A percentile compares a stretch with the other conserved stretches of the same genome.
Evolutionary conservation across 352 stramenopile species (phyloP).

Genomic region (Globisporangium nunn): DNA sequence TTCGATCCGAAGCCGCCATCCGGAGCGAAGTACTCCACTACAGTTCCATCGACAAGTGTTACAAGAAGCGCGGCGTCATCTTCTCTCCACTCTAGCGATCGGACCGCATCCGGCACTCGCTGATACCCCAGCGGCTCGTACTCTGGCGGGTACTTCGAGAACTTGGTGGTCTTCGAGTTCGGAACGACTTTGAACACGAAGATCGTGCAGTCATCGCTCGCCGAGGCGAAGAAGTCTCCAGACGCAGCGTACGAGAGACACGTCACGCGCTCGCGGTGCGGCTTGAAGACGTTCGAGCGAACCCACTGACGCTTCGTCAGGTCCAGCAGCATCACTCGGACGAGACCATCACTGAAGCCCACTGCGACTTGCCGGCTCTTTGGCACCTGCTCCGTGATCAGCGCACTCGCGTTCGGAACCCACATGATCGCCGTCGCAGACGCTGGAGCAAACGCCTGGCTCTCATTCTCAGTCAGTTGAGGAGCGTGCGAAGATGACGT

Average conservation of each 20-base stretch:
- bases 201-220: conserved; percentile 69
- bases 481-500: conserved; percentile 6
- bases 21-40: conserved; percentile 67
- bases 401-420: conserved; percentile 42
- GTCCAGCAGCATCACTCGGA: conserved; percentile 67
- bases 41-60: conserved; percentile 41
- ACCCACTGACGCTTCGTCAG: conserved; percentile 41
- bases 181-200: conserved; percentile 80
- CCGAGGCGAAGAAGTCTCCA: conserved; percentile 65
- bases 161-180: conserved; percentile 44
- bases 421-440: conserved; percentile 63
- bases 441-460: conserved; percentile 20
- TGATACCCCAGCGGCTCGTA: conserved; percentile 81
- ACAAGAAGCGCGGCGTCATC: conserved; percentile 64
- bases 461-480: conserved; percentile 10
- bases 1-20: conserved; percentile 16
- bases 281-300: conserved; percentile 82
- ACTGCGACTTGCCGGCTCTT: conserved; percentile 75
- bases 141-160: conserved; percentile 42
- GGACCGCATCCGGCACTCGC: conserved; percentile 21
- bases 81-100: conserved; percentile 55
- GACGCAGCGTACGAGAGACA: conserved; percentile 65
- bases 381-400: conserved; percentile 35
- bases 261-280: conserved; percentile 72
- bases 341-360: conserved; percentile 86